Base-by-base conservation (phyloP, 2,329 filamentous ascomycete species). In the Pseudofabraea citricarpa region DNA sequence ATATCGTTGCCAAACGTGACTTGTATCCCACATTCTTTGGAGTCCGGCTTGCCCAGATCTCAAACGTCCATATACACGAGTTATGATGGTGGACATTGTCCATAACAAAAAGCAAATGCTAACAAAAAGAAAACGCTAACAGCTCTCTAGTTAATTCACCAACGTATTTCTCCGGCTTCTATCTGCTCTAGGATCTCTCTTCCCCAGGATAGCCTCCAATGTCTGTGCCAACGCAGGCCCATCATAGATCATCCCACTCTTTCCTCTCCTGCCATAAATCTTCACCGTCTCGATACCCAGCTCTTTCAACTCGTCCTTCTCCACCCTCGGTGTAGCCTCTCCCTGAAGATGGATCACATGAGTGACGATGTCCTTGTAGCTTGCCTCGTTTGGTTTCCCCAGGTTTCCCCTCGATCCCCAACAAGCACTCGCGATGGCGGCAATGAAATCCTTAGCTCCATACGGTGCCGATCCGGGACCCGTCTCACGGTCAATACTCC, bases 401-500 rank as follows among this genome's bases (percentile, higher is more conserved):
- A 60, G 16, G 12, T 35, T 36, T 7, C 41, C 45, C 21, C 49
- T 44, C 7, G 51, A 53, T 10, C 41, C 42, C 13, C 35, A 36
- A 27, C 84, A 85, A 0, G 90, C 90, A 18, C 80, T 76, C 0
- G 81, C 81, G 36, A 97, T 85, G 0, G 91, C 87, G 9, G 75
- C 78, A 0, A 96, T 78, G 59, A 97, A 97, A 56, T 95, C 90
- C 0, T 79, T 67, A 0, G 87, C 91, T 0, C 80, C 79, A 58
- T 88, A 90, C 0, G 85, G 81, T 1, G 73, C 49, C 1, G 32
- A 36, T 0, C 59, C 60, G 0, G 72, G 87, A 0, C 90, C 88
- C 0, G 90, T 95, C 68, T 97, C 91, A 8, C 91, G 81, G 58
- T 97, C 91, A 0, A 85, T 70, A 1, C 77, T 85, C 18, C 87